These are phyloP conservation scores for Suillus hirtellus DNA, from an alignment of 768 basidiomycete species.

Conservation along the genomic window DNA sequence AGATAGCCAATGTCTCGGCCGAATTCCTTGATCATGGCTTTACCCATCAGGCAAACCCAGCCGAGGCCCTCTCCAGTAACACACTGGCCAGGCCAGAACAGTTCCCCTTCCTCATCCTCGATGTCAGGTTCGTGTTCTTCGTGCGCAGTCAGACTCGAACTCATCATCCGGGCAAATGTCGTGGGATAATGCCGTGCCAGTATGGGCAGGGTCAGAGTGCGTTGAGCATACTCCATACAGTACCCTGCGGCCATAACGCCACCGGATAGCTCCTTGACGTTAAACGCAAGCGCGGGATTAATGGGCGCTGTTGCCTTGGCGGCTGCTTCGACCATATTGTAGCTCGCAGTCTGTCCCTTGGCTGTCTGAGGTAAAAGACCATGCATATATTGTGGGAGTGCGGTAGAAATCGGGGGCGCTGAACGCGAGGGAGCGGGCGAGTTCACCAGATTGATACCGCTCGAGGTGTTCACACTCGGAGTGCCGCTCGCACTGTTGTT, in stretches of 20 bases:
- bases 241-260: slow-evolving; percentile 45
- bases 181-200: slow-evolving; percentile 72
- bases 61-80: slow-evolving; percentile 77
- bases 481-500: slow-evolving; percentile 55
- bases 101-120: slow-evolving; percentile 82
- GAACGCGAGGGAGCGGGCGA: slow-evolving; percentile 27
- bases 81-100: slow-evolving; percentile 81
- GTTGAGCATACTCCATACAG: slow-evolving; percentile 49
- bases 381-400: slow-evolving; percentile 41
- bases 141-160: slow-evolving; percentile 56
- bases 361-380: slow-evolving; percentile 29
- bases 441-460: slow-evolving; percentile 23
- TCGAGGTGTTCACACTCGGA: slow-evolving; percentile 41
- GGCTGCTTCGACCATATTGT: slow-evolving; percentile 31
- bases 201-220: slow-evolving; percentile 61
- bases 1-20: slow-evolving; percentile 74
- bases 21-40: slow-evolving; percentile 83
- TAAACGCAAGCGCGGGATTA: slow-evolving; percentile 26
- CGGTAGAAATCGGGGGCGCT: slow-evolving; percentile 33
- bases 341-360: slow-evolving; percentile 31
- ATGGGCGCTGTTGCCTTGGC: slow-evolving; percentile 32
- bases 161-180: slow-evolving; percentile 73
- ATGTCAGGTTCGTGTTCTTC: slow-evolving; percentile 83
- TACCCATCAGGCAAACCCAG: slow-evolving; percentile 87
- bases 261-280: slow-evolving; percentile 30